Conservation (phyloP, 2,329 filamentous ascomycete species). For the Tolypocladium amazonense region DNA sequence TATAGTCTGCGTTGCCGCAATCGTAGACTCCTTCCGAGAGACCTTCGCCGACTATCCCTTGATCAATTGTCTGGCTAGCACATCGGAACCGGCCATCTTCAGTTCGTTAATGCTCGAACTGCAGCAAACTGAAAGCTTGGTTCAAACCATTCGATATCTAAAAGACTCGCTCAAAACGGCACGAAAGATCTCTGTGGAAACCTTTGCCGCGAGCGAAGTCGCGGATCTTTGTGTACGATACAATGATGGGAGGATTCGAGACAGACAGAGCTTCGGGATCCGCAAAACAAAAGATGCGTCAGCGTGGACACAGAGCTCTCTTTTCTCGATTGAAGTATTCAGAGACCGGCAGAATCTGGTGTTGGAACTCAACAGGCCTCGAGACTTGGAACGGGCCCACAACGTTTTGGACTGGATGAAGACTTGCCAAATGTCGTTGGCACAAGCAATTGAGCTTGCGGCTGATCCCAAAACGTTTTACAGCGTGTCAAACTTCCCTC, state of each 20-base stretch:
- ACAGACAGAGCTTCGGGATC: background rate
- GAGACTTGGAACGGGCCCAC: background rate
- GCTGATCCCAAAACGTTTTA: background rate
- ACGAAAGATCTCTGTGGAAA: background rate
- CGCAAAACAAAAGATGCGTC: background rate
- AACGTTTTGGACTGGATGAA: background rate
- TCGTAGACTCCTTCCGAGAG: background rate
- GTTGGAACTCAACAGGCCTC: background rate
- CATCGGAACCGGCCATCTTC: background rate
- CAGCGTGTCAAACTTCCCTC: background rate
- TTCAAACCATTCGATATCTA: background rate
- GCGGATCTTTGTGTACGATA: background rate
- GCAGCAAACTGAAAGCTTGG: background rate
- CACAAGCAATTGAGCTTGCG: background rate
- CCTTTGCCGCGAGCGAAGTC: background rate
- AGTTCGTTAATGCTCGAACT: background rate
- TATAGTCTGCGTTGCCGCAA: background rate
- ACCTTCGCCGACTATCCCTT: background rate
- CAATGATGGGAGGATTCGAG: background rate
- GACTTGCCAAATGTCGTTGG: background rate
- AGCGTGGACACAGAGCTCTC: background rate
- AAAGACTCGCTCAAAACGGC: background rate
- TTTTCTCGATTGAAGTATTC: background rate
- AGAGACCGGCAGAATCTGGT: background rate
- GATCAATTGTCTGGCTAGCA: background rate